These are phyloP conservation scores for Coriolopsis trogii DNA, from an alignment of 1,284 basidiomycete genomes.

Conservation along the genomic window DNA sequence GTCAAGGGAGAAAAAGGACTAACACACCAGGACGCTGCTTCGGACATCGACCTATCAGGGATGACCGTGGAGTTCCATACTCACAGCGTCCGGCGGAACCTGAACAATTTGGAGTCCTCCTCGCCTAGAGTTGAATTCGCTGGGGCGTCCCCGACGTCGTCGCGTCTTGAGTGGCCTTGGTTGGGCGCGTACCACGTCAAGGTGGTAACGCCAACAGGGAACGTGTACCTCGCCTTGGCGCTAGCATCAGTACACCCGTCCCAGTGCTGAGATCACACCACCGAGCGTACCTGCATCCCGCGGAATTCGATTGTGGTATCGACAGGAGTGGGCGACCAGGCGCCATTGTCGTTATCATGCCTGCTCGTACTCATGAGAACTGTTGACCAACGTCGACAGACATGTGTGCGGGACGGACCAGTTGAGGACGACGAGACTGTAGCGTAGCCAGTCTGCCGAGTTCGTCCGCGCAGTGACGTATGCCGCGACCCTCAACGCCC, in stretches of 20 bases:
- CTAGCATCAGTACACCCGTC: neutral
- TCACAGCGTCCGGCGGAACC: conserved; percentile 8
- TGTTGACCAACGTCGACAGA: neutral
- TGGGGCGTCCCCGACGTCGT: neutral
- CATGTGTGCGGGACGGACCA: conserved; percentile 30
- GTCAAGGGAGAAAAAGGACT: too few species aligned
- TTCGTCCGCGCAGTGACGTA: conserved; percentile 61
- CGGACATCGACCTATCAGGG: neutral
- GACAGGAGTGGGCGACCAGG: conserved; percentile 64
- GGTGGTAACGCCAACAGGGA: conserved; percentile 62
- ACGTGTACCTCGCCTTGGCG: conserved; percentile 60
- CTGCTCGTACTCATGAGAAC: conserved; percentile 24
- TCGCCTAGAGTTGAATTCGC: too few species aligned
- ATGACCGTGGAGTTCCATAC: neutral
- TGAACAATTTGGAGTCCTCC: conserved; percentile 9
- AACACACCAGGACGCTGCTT: too few species aligned
- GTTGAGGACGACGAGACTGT: conserved; percentile 71
- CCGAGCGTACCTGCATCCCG: conserved; percentile 50
- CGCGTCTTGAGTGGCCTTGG: conserved; percentile 5
- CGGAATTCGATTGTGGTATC: conserved; percentile 68
- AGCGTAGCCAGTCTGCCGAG: conserved; percentile 60
- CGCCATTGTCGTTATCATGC: conserved; percentile 51
- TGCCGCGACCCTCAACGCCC: conserved; percentile 63
- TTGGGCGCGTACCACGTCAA: conserved; percentile 45
- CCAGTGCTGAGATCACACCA: conserved; percentile 33